Percentiles rank a stretch among this genome's conserved stretches.
phyloP scores from a whole-genome alignment of 768 basidiomycete genomes.

The Mycena rebaudengoi region DNA sequence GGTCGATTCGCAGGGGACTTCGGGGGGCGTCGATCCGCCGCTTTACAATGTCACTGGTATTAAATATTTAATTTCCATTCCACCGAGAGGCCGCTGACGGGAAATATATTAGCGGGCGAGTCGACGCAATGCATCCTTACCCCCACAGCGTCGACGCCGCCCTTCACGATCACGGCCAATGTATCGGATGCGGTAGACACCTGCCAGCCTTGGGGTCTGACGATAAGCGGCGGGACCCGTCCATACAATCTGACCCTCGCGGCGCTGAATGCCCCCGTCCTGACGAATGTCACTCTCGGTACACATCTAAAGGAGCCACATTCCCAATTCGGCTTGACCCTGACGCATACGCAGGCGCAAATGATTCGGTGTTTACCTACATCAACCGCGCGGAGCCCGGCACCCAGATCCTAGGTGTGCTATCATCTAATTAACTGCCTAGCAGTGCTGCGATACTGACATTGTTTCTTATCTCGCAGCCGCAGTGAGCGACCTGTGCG shows the following conservation, averaged over 20 bases:
- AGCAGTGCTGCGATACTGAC: not conserved
- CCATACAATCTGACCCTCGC: constrained; percentile 51
- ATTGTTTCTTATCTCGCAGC: constrained; percentile 33
- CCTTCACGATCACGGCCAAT: constrained; percentile 45
- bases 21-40: constrained; percentile 40
- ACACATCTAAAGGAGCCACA: no score
- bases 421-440: constrained; percentile 3
- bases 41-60: constrained; percentile 42
- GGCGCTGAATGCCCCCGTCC: no score
- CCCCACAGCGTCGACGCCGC: constrained; percentile 18
- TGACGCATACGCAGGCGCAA: not conserved
- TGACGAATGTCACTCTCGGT: constrained; percentile 47
- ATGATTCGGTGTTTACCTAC: constrained; percentile 43
- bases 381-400: constrained; percentile 45
- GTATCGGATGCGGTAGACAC: constrained; percentile 41
- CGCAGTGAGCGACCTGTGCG: constrained; percentile 55
- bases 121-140: constrained; percentile 40
- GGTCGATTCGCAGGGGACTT: constrained; percentile 44
- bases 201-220: constrained; percentile 51
- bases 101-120: constrained; percentile 32
- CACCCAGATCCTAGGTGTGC: constrained; percentile 45
- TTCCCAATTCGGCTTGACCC: no score
- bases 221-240: constrained; percentile 45
- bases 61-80: constrained; percentile 14
- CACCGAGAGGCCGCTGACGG: not conserved